Conservation (phyloP, 2,329 filamentous ascomycete species). For the Sporothrix inflata region DNA sequence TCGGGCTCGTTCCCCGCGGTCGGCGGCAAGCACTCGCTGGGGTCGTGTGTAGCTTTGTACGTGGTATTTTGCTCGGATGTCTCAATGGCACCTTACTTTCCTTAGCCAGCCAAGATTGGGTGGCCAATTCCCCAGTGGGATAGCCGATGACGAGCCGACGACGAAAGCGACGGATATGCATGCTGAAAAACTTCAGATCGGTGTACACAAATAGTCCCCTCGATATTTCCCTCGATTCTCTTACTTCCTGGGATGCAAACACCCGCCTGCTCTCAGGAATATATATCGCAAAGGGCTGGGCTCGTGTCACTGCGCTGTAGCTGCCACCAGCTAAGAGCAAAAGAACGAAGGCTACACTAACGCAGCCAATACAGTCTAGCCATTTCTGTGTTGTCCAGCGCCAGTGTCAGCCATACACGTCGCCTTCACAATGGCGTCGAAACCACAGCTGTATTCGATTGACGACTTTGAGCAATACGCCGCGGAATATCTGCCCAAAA, state of each 20-base stretch:
- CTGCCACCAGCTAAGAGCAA: too few species aligned
- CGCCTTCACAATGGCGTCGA: not conserved
- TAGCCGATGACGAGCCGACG: constrained; percentile 8
- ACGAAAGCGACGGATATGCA: not conserved
- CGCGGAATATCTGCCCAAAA: not conserved
- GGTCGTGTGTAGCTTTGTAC: too few species aligned
- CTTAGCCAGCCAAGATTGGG: too few species aligned
- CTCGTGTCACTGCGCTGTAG: too few species aligned
- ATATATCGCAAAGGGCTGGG: not conserved
- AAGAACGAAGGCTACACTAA: too few species aligned
- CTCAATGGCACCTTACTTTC: too few species aligned
- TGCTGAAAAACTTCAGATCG: too few species aligned
- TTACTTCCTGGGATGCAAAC: not conserved
- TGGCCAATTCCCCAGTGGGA: not conserved
- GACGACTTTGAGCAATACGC: constrained; percentile 18
- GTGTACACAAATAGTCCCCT: too few species aligned
- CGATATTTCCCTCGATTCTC: too few species aligned
- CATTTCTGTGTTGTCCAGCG: not conserved
- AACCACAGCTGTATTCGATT: constrained; percentile 13
- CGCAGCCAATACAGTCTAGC: not conserved
- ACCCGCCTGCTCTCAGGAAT: not conserved
- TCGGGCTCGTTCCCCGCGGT: too few species aligned
- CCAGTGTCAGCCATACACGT: not conserved
- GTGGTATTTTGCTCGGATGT: too few species aligned
- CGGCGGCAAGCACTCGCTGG: too few species aligned